Evolutionary conservation across 164 flowering plant genomes (phyloP), one percentile per base, ranked within the genome.

Genomic region (Hamamelis virginiana): DNA sequence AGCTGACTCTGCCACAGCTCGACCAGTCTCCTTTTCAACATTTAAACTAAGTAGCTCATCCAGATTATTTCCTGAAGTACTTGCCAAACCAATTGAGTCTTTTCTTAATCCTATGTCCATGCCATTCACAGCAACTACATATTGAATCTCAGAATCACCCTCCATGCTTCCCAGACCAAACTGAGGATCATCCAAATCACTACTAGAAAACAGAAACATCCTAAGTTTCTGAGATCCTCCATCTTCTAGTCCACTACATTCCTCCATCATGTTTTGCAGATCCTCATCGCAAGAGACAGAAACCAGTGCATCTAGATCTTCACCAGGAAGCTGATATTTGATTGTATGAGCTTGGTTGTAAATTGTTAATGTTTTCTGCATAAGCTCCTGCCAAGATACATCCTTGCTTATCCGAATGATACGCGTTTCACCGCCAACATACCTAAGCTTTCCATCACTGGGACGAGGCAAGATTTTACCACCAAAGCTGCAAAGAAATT

Each of bases 271-370:
- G 77, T 91, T 94, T 70, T 86, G 97, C 64, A 91, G 75, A 81
- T 94, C 98, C 78, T 94, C 98, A 58, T 94, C 97, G 66, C 82
- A 90, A 43, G 97, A 87, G 22, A 94, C 97, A 50, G 98, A 90
- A 45, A 94, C 97, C 79, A 94, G 74, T 5, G 98, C 89, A 86
- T 94, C 98, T 70, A 94, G 91, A 67, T 94, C 97, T 74, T 94
- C 98, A 23, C 97, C 98, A 62, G 97, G 98, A 69, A 94, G 93
- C 80, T 94, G 98, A 80, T 94, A 94, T 71, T 89, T 94, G 67
- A 91, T 86, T 1, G 77, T 59, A 76, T 83, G 87, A 64, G 91
- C 47, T 76, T 89, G 84, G 72, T 56, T 72, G 56, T 73, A 91
- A 19, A 91, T 70, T 18, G 81, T 65, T 60, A 64, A 51, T 1